These are phyloP conservation scores for Gastrolobium bilobum DNA, from an alignment of 306 rosid genomes.

Conservation along the genomic window DNA sequence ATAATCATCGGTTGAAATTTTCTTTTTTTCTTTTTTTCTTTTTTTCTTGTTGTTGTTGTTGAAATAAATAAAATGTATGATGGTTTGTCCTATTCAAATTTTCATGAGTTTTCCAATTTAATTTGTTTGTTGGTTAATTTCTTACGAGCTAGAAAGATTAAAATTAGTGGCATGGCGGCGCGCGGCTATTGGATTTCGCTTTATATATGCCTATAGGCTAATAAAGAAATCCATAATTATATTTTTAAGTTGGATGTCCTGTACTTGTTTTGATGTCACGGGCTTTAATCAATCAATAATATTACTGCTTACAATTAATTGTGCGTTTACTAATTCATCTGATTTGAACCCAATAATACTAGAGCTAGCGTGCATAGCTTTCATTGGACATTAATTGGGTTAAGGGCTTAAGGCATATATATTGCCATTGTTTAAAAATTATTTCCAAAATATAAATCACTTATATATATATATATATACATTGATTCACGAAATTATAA, in stretches of 20 bases:
- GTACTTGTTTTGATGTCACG: constrained; percentile 30
- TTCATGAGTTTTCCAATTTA: neutral
- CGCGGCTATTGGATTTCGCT: neutral
- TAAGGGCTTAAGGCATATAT: neutral
- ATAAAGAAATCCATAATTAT: neutral
- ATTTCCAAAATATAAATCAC: neutral
- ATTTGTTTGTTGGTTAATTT: neutral
- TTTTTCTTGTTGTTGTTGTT: neutral
- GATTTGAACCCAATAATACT: neutral
- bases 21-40: neutral
- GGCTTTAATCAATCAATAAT: neutral
- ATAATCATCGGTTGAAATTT: neutral
- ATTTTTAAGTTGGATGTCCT: constrained; percentile 19
- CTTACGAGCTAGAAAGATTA: too few species aligned
- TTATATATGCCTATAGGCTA: neutral
- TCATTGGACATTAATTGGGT: too few species aligned
- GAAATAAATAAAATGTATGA: neutral
- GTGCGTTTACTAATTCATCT: neutral
- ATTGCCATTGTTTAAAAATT: neutral
- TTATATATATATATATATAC: too few species aligned
- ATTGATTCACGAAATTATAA: too few species aligned
- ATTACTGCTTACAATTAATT: neutral
- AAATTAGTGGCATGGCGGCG: neutral
- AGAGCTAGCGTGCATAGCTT: neutral
- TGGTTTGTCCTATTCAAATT: neutral